A percentile compares a stretch with the other conserved stretches of the same genome.
Conservation (phyloP, 2,329 filamentous ascomycete genomes). For the Diplodia scrobiculata region DNA sequence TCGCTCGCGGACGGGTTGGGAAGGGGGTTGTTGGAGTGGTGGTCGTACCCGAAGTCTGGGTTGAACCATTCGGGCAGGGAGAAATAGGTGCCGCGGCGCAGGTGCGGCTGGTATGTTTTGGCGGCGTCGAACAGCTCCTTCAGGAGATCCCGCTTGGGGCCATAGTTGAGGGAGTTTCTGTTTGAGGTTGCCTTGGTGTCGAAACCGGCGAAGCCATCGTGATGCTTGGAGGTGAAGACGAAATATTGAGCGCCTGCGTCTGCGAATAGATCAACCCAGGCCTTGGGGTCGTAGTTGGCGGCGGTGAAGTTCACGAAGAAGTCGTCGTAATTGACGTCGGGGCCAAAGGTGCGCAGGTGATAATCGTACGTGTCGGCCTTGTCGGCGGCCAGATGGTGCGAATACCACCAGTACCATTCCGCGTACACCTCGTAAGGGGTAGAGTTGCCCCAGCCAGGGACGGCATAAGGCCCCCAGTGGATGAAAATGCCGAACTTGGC, state of each 20-base stretch:
- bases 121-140: slow-evolving; percentile 51
- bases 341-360: slow-evolving; percentile 54
- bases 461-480: slow-evolving; percentile 61
- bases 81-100: slow-evolving; percentile 51
- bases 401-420: slow-evolving; percentile 51
- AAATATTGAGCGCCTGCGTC: slow-evolving; percentile 56
- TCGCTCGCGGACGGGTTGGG: too few relatives aligned
- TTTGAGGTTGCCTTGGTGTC: slow-evolving; percentile 48
- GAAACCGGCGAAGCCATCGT: slow-evolving; percentile 48
- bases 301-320: slow-evolving; percentile 59
- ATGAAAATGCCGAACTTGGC: slow-evolving; percentile 64
- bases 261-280: slow-evolving; percentile 58
- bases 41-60: slow-evolving; percentile 44
- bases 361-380: slow-evolving; percentile 54
- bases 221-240: slow-evolving; percentile 47
- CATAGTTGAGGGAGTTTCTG: slow-evolving; percentile 46
- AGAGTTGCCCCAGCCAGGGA: slow-evolving; percentile 58
- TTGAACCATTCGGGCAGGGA: slow-evolving; percentile 54
- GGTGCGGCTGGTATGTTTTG: slow-evolving; percentile 47
- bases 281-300: slow-evolving; percentile 53
- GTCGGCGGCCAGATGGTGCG: slow-evolving; percentile 48
- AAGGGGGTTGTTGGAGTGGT: not conserved
- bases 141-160: slow-evolving; percentile 48
- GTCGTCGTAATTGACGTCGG: slow-evolving; percentile 58
- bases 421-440: slow-evolving; percentile 47